Evolutionary conservation across 495 filamentous ascomycete species (phyloP).

Genomic region (Penicillium paxilli): DNA sequence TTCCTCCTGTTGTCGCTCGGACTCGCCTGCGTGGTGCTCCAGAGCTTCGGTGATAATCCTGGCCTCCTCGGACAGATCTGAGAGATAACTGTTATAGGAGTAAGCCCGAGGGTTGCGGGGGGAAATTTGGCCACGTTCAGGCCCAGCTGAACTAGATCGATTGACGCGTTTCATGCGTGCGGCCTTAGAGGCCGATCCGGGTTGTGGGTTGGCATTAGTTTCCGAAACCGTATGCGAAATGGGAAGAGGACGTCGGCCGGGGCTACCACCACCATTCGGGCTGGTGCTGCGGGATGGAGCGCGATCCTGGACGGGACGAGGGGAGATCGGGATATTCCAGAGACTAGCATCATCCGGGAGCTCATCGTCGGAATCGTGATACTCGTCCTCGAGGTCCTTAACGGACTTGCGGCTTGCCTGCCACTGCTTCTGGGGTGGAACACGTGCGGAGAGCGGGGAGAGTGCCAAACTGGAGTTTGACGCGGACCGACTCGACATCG

Average conservation of each 20-base stretch:
- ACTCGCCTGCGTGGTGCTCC: conserved; percentile 76
- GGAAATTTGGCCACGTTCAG: conserved; percentile 46
- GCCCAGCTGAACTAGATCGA: conserved; percentile 47
- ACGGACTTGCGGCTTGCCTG: conserved; percentile 75
- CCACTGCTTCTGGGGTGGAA: conserved; percentile 55
- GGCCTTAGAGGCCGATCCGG: conserved; percentile 30
- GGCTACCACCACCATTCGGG: conserved; percentile 53
- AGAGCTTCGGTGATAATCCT: conserved; percentile 86
- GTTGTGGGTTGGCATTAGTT: conserved; percentile 4
- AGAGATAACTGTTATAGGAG: conserved; percentile 81
- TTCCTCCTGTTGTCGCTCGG: conserved; percentile 52
- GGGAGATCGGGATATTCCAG: conserved; percentile 94
- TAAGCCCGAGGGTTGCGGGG: conserved; percentile 64
- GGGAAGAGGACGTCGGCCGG: conserved; percentile 41
- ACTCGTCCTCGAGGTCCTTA: conserved; percentile 82
- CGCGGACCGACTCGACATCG: conserved; percentile 30
- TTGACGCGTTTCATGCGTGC: conserved; percentile 32
- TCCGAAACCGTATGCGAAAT: conserved; percentile 42
- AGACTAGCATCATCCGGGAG: conserved; percentile 89
- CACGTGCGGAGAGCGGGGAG: conserved; percentile 36
- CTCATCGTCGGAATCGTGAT: conserved; percentile 86
- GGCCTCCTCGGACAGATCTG: conserved; percentile 81
- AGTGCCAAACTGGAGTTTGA: conserved; percentile 36
- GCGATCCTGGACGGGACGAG: conserved; percentile 69
- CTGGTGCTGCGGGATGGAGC: conserved; percentile 49